phyloP scores from a whole-genome alignment of 495 filamentous ascomycete genomes.

The Thermothielavioides terrestris region DNA sequence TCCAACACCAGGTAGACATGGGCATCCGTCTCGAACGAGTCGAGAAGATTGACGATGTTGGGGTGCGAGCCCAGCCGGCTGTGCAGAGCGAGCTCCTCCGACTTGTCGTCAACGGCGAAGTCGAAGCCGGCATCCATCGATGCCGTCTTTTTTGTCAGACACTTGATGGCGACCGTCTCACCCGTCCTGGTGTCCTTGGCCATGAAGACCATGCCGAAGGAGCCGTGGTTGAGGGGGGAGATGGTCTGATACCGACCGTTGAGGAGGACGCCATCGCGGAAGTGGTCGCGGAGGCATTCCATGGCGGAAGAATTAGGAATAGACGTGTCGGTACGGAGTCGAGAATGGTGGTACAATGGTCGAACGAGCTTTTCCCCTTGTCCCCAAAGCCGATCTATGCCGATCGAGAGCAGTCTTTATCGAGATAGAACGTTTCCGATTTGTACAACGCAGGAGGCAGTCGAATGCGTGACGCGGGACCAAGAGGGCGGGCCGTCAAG shows the following conservation, averaged over 20 bases:
- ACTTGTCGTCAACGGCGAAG: slow-evolving; percentile 65
- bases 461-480: neutral
- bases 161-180: slow-evolving; percentile 86
- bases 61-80: slow-evolving; percentile 66
- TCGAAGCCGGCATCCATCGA: slow-evolving; percentile 45
- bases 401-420: slow-evolving; percentile 27
- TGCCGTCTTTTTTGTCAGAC: slow-evolving; percentile 68
- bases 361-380: slow-evolving; percentile 24
- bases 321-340: slow-evolving; percentile 7
- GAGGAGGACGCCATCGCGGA: slow-evolving; percentile 63
- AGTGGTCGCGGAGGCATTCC: slow-evolving; percentile 72
- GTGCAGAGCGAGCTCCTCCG: slow-evolving; percentile 83
- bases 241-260: slow-evolving; percentile 83
- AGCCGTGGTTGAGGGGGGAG: slow-evolving; percentile 94
- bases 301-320: slow-evolving; percentile 43
- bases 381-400: slow-evolving; percentile 36
- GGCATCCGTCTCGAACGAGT: slow-evolving; percentile 82
- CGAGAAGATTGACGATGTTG: slow-evolving; percentile 88
- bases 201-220: slow-evolving; percentile 95
- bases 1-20: slow-evolving; percentile 92
- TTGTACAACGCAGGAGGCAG: slow-evolving; percentile 33
- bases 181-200: slow-evolving; percentile 69
- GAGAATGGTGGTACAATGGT: slow-evolving; percentile 28
- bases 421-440: slow-evolving; percentile 31
- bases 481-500: slow-evolving; percentile 10